These are phyloP conservation scores for Scedosporium dehoogii DNA, from an alignment of 2,329 filamentous ascomycete species.

Conservation along the genomic window DNA sequence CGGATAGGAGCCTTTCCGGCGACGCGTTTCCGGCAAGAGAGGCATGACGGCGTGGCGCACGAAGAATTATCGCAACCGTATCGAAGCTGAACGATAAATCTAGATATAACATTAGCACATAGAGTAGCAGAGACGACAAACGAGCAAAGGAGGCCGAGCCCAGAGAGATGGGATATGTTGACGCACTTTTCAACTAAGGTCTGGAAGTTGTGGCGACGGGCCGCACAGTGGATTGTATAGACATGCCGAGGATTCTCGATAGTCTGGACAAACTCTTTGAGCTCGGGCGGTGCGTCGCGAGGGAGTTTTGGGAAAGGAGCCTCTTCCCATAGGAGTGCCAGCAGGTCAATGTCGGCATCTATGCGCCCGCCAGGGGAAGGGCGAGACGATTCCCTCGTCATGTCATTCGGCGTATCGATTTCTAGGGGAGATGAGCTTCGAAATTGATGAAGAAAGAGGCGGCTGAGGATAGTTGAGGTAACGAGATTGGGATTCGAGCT, in stretches of 20 bases:
- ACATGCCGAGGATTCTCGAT: conserved; percentile 52
- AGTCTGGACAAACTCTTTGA: conserved; percentile 44
- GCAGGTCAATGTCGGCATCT: conserved; percentile 33
- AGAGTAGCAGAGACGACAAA: background rate
- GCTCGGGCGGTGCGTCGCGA: conserved; percentile 47
- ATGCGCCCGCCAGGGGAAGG: conserved; percentile 14
- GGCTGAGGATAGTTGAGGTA: background rate
- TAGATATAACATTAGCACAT: conserved; percentile 22
- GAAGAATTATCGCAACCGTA: conserved; percentile 61
- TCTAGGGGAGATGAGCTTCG: conserved; percentile 9
- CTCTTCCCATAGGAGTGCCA: conserved; percentile 51
- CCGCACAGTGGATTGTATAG: conserved; percentile 51
- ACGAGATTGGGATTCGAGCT: background rate
- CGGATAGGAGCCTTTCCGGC: conserved; percentile 60
- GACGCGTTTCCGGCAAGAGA: conserved; percentile 63
- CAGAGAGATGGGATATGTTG: background rate
- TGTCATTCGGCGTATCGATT: conserved; percentile 26
- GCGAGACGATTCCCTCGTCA: conserved; percentile 36
- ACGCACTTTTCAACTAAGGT: conserved; percentile 56
- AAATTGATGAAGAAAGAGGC: background rate
- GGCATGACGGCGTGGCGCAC: conserved; percentile 70
- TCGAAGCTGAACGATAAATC: conserved; percentile 73
- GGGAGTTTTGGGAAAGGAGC: conserved; percentile 51
- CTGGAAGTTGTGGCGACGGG: conserved; percentile 54
- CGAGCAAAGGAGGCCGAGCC: background rate